Evolutionary conservation across 805 yeast genomes (phyloP), one percentile per base, ranked within the genome.

Genomic region (Hanseniaspora hatyaiensis): DNA sequence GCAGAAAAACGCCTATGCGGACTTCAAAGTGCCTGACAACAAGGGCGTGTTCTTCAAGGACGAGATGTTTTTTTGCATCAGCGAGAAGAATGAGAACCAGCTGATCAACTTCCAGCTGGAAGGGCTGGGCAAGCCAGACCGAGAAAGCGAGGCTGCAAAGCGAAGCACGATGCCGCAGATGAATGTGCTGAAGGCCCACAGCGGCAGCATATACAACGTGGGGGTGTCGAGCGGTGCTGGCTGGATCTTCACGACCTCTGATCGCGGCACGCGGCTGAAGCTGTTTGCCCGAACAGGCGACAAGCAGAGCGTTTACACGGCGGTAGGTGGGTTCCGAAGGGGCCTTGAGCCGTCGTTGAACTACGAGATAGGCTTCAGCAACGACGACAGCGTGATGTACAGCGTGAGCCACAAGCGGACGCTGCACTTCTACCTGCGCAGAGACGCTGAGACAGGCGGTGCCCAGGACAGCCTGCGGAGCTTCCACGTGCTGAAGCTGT

Each of bases 401-500:
- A 87, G 86, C 5, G 66, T 92, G 20, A 81, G 94, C 13, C 95
- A 86, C 64, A 92, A 89, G 59, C 80, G 77, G 54, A 92, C 98
- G 0, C 65, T 92, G 46, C 98, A 92, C 63, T 37, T 45, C 3
- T 45, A 22, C 18, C 12, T 6, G 8, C 15, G 15, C 58, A 67
- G 79, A 20, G 52, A 60, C 2, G 54, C 58, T 1, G 57, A 55
- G n/a, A 67, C 79, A 20, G 52, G 59, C 2, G 54, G 57, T 1
- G 57, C 55, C 13, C 62, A 59, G 28, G 61, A 53, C 13, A 57
- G 16, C 15, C 40, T 34, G 11, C 28, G 20, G 15, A 39, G 42
- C 19, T 6, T 34, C 12, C 31, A 36, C 18, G 18, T 31, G 3
- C 12, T 45, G 11, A 59, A 40, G 55, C 58, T 46, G 76, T 78